Evolutionary conservation across 306 rosid species (phyloP).

Genomic region (Prunus mume): DNA sequence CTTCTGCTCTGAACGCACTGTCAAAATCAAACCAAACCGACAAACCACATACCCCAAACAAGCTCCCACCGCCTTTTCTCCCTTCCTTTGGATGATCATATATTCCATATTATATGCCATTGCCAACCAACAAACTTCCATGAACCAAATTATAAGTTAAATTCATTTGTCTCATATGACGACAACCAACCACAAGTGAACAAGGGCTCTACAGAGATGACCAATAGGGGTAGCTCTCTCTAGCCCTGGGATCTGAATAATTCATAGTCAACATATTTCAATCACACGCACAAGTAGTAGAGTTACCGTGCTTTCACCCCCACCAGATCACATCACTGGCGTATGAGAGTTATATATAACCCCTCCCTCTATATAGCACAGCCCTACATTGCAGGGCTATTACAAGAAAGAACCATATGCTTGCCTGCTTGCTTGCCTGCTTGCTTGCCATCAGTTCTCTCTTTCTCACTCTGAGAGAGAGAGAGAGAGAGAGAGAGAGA

Average conservation of each 20-base stretch:
- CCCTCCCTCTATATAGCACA: background rate
- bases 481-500: background rate
- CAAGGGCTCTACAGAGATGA: background rate
- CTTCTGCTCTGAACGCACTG: background rate
- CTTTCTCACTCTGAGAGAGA: background rate
- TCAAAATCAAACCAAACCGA: background rate
- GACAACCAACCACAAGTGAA: too few species aligned
- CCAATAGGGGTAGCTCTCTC: background rate
- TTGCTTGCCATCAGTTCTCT: too few species aligned
- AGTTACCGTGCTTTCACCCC: background rate
- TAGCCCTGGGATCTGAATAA: too few species aligned
- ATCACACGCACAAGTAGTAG: background rate
- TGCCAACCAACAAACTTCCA: background rate
- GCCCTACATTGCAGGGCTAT: background rate
- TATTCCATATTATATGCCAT: too few species aligned
- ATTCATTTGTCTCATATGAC: too few species aligned
- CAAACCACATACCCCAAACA: background rate
- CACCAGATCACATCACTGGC: background rate
- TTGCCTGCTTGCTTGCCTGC: background rate
- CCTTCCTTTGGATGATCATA: background rate
- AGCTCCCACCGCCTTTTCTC: background rate
- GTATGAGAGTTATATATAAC: background rate
- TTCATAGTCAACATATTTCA: too few species aligned
- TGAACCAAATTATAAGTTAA: too few species aligned
- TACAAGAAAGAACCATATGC: background rate